A percentile compares a stretch with the other conserved stretches of the same genome.
Conservation (phyloP, 805 yeast genomes). For the Metschnikowia sp. region DNA sequence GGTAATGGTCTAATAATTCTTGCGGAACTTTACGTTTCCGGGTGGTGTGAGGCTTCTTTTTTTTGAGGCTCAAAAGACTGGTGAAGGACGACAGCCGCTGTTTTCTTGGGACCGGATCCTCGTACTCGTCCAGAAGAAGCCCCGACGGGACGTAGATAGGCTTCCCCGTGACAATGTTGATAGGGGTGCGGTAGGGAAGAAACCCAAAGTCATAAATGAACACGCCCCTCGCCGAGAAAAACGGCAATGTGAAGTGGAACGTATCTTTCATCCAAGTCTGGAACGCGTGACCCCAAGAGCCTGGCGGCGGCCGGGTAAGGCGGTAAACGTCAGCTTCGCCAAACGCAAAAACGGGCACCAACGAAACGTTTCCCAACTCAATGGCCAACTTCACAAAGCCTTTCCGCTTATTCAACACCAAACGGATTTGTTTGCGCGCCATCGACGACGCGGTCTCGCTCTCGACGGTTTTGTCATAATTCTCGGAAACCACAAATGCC, state of each 20-base stretch:
- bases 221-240: constrained; percentile 87
- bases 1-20: constrained; percentile 61
- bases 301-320: constrained; percentile 38
- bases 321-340: constrained; percentile 74
- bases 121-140: constrained; percentile 28
- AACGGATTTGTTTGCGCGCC: constrained; percentile 43
- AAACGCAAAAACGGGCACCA: constrained; percentile 88
- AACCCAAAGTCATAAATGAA: constrained; percentile 92
- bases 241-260: constrained; percentile 83
- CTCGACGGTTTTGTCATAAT: background rate
- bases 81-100: constrained; percentile 25
- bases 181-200: constrained; percentile 78
- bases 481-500: background rate
- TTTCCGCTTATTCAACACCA: constrained; percentile 72
- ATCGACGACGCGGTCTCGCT: constrained; percentile 5
- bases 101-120: constrained; percentile 23
- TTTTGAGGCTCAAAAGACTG: constrained; percentile 25
- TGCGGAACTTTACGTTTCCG: constrained; percentile 33
- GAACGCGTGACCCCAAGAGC: constrained; percentile 46
- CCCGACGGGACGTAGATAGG: constrained; percentile 58
- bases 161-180: constrained; percentile 69
- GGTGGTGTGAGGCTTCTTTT: constrained; percentile 14
- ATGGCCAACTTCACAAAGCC: constrained; percentile 90
- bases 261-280: constrained; percentile 71
- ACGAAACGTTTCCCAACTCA: constrained; percentile 66